A percentile compares a stretch with the other conserved stretches of the same genome.
phyloP scores from a whole-genome alignment of 2,329 filamentous ascomycete species.

The Truncatella angustata region DNA sequence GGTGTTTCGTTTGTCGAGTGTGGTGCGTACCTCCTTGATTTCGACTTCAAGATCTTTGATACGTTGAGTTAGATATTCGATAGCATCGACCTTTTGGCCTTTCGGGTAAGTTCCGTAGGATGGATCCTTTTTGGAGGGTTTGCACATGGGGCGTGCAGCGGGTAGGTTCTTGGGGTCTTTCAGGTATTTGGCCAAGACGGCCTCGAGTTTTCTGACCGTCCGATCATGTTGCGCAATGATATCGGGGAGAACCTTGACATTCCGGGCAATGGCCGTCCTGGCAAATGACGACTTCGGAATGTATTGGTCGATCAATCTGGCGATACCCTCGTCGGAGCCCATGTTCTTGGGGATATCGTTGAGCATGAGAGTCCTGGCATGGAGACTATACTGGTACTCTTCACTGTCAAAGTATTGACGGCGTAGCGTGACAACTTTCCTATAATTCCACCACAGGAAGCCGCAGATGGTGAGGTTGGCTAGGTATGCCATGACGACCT shows the following conservation, averaged over 20 bases:
- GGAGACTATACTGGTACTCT: constrained; percentile 85
- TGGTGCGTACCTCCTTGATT: constrained; percentile 78
- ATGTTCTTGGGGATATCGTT: constrained; percentile 79
- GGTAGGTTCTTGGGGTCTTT: constrained; percentile 83
- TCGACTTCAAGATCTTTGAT: constrained; percentile 80
- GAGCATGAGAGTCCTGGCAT: constrained; percentile 72
- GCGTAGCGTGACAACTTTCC: constrained; percentile 66
- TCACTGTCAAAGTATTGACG: constrained; percentile 79
- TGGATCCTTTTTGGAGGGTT: constrained; percentile 60
- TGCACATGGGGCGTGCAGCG: constrained; percentile 70
- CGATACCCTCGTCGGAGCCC: constrained; percentile 81
- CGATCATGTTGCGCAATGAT: constrained; percentile 82
- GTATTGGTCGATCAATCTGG: constrained; percentile 76
- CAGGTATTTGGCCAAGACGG: constrained; percentile 82
- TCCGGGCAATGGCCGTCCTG: constrained; percentile 79
- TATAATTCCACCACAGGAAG: constrained; percentile 91
- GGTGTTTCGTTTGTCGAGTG: constrained; percentile 82
- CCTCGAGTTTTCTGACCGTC: constrained; percentile 78
- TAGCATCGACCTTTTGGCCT: constrained; percentile 82
- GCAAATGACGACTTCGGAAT: constrained; percentile 77
- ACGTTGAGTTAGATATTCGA: constrained; percentile 84
- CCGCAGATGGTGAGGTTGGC: constrained; percentile 74
- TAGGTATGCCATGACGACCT: constrained; percentile 58
- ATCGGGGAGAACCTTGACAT: constrained; percentile 84
- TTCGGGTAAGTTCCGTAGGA: constrained; percentile 60